Evolutionary conservation across 345 rosid genomes (phyloP), one percentile per base, ranked within the genome.

Genomic region (Bruguiera sexangula): DNA sequence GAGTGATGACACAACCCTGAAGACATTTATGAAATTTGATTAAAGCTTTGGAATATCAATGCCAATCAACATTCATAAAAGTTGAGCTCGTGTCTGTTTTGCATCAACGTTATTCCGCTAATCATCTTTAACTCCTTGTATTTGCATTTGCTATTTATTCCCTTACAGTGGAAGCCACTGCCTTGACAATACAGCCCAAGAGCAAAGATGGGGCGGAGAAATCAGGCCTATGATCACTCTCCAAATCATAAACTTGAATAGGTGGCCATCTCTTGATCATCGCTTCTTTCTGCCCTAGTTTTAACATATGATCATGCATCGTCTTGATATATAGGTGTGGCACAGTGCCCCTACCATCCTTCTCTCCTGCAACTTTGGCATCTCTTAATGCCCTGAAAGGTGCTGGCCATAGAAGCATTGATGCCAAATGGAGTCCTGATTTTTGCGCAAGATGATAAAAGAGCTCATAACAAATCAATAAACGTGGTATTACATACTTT

Each of bases 241-340:
- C 76, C 31, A 82, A 54, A 11, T 24, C 70, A 31, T 73, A 72
- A 20, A 56, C 57, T 4, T 68, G 75, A 39, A 73, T 65, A 32
- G 86, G 86, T 15, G 69, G 81, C 82, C 88, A 82, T 54, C 66
- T 56, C 21, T 2, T 13, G n/a, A 82, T 72, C 81, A 80, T 78
- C 6, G 53, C 29, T 16, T 79, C 85, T 58, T 80, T 79, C 20
- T 22, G 71, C 20, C 6, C 22, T 50, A 58, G 34, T 21, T 74
- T 32, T 30, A 74, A 21, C 66, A 76, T 1, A 29, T 66, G 63
- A 62, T 85, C 86, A 15, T 69, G 65, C 70, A 69, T 32, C 56
- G 85, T 78, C 72, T 73, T 82, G 20, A 82, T 63, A 9, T 57
- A 82, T 19, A 80, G 82, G 50, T 84, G 76, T 2, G 80, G 80